Evolutionary conservation across 768 basidiomycete species (phyloP).

Genomic region (Pulveroboletus sp.): DNA sequence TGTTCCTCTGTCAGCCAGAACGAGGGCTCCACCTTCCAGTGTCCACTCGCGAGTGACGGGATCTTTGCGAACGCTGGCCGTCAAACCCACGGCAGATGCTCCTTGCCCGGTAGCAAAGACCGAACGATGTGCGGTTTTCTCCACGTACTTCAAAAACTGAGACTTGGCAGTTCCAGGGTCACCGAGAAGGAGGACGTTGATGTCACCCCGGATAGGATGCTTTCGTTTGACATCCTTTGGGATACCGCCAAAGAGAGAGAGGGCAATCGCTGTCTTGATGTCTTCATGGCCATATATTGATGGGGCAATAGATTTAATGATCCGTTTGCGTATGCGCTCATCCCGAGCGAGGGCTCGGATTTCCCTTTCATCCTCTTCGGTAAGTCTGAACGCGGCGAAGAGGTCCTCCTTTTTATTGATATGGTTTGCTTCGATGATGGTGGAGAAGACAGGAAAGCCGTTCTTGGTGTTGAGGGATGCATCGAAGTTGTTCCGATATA

Average conservation of each 20-base stretch:
- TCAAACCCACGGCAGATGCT: conserved; percentile 96
- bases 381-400: conserved; percentile 96
- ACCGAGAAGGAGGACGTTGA: conserved; percentile 92
- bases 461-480: conserved; percentile 98
- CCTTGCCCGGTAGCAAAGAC: conserved; percentile 99
- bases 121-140: conserved; percentile 96
- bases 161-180: conserved; percentile 99
- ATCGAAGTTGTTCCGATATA: conserved; percentile 99
- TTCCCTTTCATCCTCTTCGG: conserved; percentile 93
- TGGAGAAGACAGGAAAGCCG: conserved; percentile 98
- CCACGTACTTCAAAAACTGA: conserved; percentile 97
- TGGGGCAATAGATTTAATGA: conserved; percentile 97
- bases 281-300: conserved; percentile 99
- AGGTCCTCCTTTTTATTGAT: conserved; percentile 99
- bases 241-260: conserved; percentile 92
- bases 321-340: conserved; percentile 93
- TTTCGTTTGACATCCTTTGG: conserved; percentile 96
- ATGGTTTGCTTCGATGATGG: conserved; percentile 96
- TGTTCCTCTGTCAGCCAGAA: conserved; percentile 97
- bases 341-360: conserved; percentile 85
- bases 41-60: conserved; percentile 98
- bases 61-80: conserved; percentile 98
- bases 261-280: conserved; percentile 95
- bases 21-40: conserved; percentile 94
- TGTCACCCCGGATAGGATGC: conserved; percentile 94